Conservation (phyloP, 164 flowering plant genomes). For the Echeveria elegans region DNA sequence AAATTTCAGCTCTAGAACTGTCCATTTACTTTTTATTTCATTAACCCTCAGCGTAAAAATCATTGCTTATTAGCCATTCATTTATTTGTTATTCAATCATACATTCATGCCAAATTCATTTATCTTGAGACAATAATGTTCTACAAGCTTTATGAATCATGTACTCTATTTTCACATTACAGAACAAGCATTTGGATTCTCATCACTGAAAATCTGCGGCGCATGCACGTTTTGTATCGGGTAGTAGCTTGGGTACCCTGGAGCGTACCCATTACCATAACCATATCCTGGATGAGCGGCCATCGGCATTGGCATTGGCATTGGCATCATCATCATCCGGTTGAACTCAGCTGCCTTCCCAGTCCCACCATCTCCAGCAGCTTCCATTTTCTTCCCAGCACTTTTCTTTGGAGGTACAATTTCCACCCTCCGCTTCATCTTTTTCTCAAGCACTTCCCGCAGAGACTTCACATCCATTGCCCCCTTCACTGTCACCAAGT, state of each 20-base stretch:
- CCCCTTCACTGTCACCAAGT: conserved; percentile 27
- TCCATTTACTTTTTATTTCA: background rate
- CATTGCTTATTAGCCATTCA: background rate
- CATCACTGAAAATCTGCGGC: background rate
- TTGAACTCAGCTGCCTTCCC: background rate
- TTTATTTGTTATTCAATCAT: background rate
- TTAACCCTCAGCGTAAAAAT: background rate
- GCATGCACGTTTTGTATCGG: background rate
- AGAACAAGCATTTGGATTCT: conserved; percentile 8
- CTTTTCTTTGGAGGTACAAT: conserved; percentile 26
- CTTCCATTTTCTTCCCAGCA: conserved; percentile 8
- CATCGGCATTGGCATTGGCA: no score
- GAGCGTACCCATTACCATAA: background rate
- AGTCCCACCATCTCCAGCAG: background rate
- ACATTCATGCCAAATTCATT: background rate
- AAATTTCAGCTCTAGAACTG: background rate
- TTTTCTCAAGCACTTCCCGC: conserved; percentile 15
- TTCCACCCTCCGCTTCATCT: conserved; percentile 22
- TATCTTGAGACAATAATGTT: conserved; percentile 3
- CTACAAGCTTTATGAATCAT: background rate
- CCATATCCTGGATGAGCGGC: conserved; percentile 3
- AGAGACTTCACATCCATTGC: conserved; percentile 26
- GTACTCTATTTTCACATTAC: background rate
- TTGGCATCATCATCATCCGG: conserved; percentile 6
- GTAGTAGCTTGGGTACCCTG: conserved; percentile 3